phyloP scores from a whole-genome alignment of 139 green algal species.

The Asterochloris sp. region DNA sequence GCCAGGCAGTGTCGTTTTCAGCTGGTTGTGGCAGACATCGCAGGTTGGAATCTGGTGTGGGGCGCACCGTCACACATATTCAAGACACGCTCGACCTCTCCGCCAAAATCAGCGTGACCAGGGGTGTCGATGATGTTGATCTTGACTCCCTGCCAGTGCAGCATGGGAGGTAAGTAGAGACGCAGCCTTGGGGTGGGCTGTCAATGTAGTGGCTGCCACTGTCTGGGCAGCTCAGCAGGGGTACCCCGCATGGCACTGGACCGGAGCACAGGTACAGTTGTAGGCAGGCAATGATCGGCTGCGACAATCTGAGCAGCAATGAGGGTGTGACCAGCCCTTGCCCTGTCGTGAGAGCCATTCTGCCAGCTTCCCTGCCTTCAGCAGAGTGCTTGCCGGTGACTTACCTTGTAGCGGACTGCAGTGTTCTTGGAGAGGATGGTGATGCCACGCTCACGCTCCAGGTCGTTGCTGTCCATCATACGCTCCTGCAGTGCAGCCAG shows the following conservation, averaged over 20 bases:
- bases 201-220: background rate
- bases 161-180: background rate
- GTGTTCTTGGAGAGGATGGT: constrained; percentile 99
- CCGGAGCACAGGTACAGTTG: background rate
- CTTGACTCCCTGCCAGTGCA: constrained; percentile 52
- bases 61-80: constrained; percentile 96
- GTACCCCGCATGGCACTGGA: background rate
- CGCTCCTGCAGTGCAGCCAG: constrained; percentile 54
- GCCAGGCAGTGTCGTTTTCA: too few species aligned
- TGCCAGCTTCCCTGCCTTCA: too few species aligned
- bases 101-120: constrained; percentile 98
- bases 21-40: too few species aligned
- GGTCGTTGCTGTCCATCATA: constrained; percentile 97
- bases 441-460: constrained; percentile 98
- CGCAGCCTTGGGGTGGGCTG: too few species aligned
- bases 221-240: background rate
- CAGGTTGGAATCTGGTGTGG: too few species aligned
- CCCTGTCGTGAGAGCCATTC: too few species aligned
- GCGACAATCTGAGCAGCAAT: too few species aligned
- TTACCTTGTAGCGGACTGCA: constrained; percentile 80
- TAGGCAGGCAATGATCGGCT: too few species aligned
- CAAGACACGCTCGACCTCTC: constrained; percentile 98
- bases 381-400: background rate
- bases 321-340: too few species aligned
- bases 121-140: constrained; percentile 99